Percentiles rank a stretch among this genome's conserved stretches.
Conservation (phyloP, 2,329 filamentous ascomycete genomes). For the Blastomyces parvus region DNA sequence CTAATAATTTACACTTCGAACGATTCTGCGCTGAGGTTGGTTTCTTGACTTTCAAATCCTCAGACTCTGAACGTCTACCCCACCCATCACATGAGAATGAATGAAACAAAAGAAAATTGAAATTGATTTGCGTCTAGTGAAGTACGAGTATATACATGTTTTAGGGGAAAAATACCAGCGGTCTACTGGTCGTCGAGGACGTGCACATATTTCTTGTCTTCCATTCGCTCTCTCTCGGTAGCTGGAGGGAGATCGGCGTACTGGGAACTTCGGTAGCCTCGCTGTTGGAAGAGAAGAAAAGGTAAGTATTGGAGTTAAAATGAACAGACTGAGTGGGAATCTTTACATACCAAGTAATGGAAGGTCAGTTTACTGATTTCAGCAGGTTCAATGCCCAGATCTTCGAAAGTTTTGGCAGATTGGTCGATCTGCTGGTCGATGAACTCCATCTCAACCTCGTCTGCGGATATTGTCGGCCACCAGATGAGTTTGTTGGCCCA, state of each 20-base stretch:
- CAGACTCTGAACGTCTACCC: neutral
- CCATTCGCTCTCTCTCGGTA: conserved; percentile 85
- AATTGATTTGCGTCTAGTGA: conserved; percentile 30
- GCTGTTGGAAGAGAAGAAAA: conserved; percentile 40
- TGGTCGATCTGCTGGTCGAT: conserved; percentile 87
- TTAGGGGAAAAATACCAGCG: conserved; percentile 23
- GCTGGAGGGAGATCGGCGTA: conserved; percentile 91
- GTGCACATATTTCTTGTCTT: conserved; percentile 95
- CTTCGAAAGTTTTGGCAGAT: conserved; percentile 87
- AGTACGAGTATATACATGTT: conserved; percentile 35
- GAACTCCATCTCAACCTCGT: conserved; percentile 86
- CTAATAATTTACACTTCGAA: too few relatives aligned
- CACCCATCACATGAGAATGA: neutral
- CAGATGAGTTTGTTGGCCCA: conserved; percentile 74
- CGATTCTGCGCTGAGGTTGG: neutral
- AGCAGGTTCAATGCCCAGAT: conserved; percentile 79
- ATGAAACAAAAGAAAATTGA: conserved; percentile 14
- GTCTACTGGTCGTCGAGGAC: conserved; percentile 74
- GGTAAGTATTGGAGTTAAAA: neutral
- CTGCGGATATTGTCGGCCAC: conserved; percentile 76
- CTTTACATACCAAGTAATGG: conserved; percentile 73
- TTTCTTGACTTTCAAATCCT: neutral
- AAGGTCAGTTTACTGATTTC: conserved; percentile 82
- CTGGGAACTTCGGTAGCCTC: conserved; percentile 78
- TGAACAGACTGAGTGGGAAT: neutral